Base-by-base conservation (phyloP, 106 monocot species). In the Acanthochlamys bracteata region DNA sequence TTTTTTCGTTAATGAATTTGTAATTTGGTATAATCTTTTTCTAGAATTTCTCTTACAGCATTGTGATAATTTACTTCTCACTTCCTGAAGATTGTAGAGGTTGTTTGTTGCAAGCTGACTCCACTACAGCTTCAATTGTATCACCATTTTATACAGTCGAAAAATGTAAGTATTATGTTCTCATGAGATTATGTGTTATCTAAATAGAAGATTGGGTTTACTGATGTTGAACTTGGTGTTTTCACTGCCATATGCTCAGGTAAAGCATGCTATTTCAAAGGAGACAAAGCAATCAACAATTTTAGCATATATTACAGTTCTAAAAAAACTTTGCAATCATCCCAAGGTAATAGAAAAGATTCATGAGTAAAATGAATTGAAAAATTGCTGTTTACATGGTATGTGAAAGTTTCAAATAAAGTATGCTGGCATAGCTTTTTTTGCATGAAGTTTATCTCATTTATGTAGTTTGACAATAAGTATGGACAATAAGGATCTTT, bases 241-340 rank as follows among this genome's bases (percentile, higher is more conserved):
- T 40, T 65, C 49, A 14, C 15, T 33, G 33, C 41, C 66, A 67
- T 65, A 24, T 59, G 19, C 17, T 8, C 47, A 98, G 96, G 80
- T 98, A 39, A 88, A 83, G 74, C 84, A 39, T 43, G 85, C 68
- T 4, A 88, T 98, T 59, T 24, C 77, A 51, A 85, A 85, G 59
- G 95, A 90, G 21, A 53, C 71, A 46, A 98, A 88, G 64, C 82
- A 81, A 55, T 85, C 96, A 40, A 90, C 83, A 67, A 83, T 98
- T 71, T 79, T 98, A 70, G 91, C 96, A 64, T 98, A 77, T 80
- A 98, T 98, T 61, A 98, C 96, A 65, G 90, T 82, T 66, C 84
- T 96, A 17, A 96, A 96, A 56, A 96, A 96, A 53, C 72, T 96
- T 43, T 96, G 96, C 73, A 96, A 96, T 61, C 96, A 96, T 71